These are phyloP conservation scores for Avena sativa DNA, from an alignment of 176 grass and related monocot genomes.

Conservation along the genomic window DNA sequence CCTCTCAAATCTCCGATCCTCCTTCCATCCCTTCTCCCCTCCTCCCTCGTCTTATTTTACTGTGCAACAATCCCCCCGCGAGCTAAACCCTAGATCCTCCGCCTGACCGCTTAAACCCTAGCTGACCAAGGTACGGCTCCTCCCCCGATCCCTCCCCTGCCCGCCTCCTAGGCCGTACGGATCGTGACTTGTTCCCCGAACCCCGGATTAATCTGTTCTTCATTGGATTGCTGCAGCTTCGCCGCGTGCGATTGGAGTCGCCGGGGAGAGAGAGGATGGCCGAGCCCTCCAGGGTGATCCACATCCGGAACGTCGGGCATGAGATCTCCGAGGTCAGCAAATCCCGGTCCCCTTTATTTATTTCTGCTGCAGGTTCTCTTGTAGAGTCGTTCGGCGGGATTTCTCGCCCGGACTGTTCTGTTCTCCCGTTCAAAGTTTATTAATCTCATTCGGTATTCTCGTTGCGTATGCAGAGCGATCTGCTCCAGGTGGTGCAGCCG, in stretches of 20 bases:
- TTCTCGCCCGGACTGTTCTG: background rate
- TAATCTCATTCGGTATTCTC: background rate
- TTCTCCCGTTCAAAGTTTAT: constrained; percentile 22
- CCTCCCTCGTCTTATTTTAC: background rate
- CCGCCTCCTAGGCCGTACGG: background rate
- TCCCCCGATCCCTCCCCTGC: background rate
- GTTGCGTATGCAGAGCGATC: constrained; percentile 63
- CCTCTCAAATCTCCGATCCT: background rate
- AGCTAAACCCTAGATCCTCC: constrained; percentile 42
- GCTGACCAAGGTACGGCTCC: background rate
- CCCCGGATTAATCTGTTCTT: background rate
- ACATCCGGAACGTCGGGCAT: constrained; percentile 93
- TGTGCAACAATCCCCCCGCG: background rate
- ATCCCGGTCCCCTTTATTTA: background rate
- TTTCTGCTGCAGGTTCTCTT: background rate
- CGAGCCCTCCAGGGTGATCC: constrained; percentile 95
- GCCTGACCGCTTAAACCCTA: constrained; percentile 31
- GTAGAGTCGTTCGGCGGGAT: background rate
- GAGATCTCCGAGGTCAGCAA: constrained; percentile 88
- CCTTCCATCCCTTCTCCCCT: background rate
- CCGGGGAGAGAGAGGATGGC: constrained; percentile 65
- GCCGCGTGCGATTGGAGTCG: background rate
- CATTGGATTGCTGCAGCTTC: background rate
- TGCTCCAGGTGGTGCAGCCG: constrained; percentile 95
- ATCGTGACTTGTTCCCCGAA: background rate